Evolutionary conservation across 768 basidiomycete species (phyloP).

Genomic region (Rhizopogon vinicolor): DNA sequence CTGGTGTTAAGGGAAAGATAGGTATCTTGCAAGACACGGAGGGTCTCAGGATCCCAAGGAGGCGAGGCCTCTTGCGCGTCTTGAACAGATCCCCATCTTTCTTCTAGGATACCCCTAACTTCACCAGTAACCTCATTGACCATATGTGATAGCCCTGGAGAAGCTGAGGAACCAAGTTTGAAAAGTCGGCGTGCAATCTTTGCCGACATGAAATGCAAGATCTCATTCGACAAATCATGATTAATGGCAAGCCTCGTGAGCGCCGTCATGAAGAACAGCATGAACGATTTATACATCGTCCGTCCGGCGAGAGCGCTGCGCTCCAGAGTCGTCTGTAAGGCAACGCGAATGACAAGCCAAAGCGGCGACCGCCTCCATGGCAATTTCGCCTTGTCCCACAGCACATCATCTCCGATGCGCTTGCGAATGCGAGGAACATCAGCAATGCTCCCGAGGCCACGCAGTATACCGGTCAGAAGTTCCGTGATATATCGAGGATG

Average conservation of each 20-base stretch:
- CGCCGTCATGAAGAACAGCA: conserved; percentile 24
- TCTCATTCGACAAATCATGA: conserved; percentile 20
- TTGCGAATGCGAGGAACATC: conserved; percentile 31
- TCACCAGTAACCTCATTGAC: conserved; percentile 8
- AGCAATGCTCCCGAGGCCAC: conserved; percentile 29
- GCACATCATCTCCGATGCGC: conserved; percentile 42
- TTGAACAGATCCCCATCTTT: conserved; percentile 33
- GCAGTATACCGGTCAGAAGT: conserved; percentile 43
- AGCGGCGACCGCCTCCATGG: conserved; percentile 49
- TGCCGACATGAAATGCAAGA: conserved; percentile 30
- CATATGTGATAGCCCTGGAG: conserved; percentile 11
- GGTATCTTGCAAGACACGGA: conserved; percentile 27
- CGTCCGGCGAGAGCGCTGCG: conserved; percentile 6
- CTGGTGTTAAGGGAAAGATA: conserved; percentile 28
- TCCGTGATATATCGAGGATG: conserved; percentile 47
- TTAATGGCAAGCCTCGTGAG: conserved; percentile 7
- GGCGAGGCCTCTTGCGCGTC: conserved; percentile 18
- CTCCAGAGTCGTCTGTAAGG: conserved; percentile 34
- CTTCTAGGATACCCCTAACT: conserved; percentile 20
- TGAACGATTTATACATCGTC: conserved; percentile 28
- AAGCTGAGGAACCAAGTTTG: conserved; percentile 27
- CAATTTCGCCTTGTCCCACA: conserved; percentile 31
- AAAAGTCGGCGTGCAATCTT: conserved; percentile 34
- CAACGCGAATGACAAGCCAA: conserved; percentile 47
- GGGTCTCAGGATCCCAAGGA: conserved; percentile 24